Base-by-base conservation (phyloP, 352 stramenopile species). In the Phytophthora pinifolia region DNA sequence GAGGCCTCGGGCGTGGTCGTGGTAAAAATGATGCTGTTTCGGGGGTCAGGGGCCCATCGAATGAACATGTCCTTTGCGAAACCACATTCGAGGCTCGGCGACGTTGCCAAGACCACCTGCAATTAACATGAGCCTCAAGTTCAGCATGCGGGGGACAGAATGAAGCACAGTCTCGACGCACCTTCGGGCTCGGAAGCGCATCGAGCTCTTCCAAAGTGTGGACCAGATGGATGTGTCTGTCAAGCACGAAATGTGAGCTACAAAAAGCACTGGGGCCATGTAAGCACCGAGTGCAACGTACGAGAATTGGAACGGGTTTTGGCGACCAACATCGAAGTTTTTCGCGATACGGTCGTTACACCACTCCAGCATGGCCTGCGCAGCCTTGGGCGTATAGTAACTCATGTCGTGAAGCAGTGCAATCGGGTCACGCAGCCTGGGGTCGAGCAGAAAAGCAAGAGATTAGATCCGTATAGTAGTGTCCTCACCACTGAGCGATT, bases 231-330 rank as follows among this genome's bases (percentile, higher is more conserved):
- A 96, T 90, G 44, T 96, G 82, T n/a, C 79, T 92, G 46, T 22
- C 25, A 39, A 20, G 14, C 6, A 49, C 2, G 43, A 22, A 12
- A 33, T 9, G n/a, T 27, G 14, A 35, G 44, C 14, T 12, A 41
- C 5, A 38, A 30, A 38, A 30, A 46, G 8, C 30, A 12, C 18
- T 32, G 22, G 20, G 27, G 17, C 27, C 4, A 36, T 39, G 9
- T 3, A 6, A 0, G 27, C 45, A 32, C n/a, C 18, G 55, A 31
- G 6, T 9, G 46, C 44, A 29, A 77, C 73, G 30, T 74, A 92
- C 76, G 82, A 88, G 52, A 96, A 96, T 55, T 96, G 81, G 61
- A 96, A 96, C 14, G 86, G 86, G 33, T 96, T 96, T 59, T 93
- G 84, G 1, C 85, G 75, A 31, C 83, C 83, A 35, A 94, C 84